Evolutionary conservation across 805 yeast species (phyloP), one percentile per base, ranked within the genome.

Genomic region (Metschnikowia cerradonensis): DNA sequence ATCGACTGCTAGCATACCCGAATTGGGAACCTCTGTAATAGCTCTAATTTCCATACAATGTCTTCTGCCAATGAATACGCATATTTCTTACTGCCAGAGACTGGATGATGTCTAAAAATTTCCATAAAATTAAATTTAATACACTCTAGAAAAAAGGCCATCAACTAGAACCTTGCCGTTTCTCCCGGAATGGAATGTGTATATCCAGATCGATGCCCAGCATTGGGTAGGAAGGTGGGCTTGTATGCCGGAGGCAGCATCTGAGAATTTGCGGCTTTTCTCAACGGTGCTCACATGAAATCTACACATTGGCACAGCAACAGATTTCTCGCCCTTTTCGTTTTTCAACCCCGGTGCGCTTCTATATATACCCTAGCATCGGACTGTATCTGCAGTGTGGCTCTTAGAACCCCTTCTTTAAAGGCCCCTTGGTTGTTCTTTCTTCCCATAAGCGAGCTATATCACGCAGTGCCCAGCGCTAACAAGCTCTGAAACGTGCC

Each of bases 191-290:
- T 17, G 22, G 30, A 15, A 14, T 8, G 17, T 14, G 17, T n/a
- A 8, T 14, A 26, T 26, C 30, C 31, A 39, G 13, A 15, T 38
- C 15, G 14, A 26, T 15, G 22, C n/a, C 31, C 20, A 20, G 36
- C 19, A 19, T n/a, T 32, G 23, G 5, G 41, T n/a, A 8, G 31
- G 31, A 39, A 20, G 31, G 37, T 20, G 38, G 13, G 36, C 14
- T 26, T 40, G 26, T 19, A 34, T 42, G 45, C 45, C 33, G 45
- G 45, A 42, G 38, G 31, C 45, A 42, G 38, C 38, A 42, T 15
- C 38, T 8, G 38, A 42, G 38, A 42, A 42, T 42, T 20, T 42
- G 45, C 45, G 45, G 45, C 45, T 42, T 42, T 42, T 42, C 45
- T 33, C 45, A 42, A 19, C 45, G 20, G 38, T 42, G 38, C 45